Base-by-base conservation (phyloP, 1,284 basidiomycete species). In the Cutaneotrichosporon mucoides region DNA sequence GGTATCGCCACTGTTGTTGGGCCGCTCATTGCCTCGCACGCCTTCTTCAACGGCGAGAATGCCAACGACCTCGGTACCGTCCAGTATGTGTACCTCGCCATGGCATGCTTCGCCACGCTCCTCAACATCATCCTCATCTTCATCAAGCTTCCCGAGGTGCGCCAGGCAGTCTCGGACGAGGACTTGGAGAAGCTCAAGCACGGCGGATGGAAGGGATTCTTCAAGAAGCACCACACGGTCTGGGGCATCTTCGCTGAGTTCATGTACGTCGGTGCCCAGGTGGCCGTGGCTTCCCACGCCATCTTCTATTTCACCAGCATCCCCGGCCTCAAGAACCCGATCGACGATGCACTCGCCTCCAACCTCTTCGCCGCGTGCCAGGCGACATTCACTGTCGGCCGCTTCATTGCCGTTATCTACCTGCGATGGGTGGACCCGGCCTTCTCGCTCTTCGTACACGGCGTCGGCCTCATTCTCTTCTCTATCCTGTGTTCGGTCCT, bases 81-180 rank as follows among this genome's bases (percentile, higher is more conserved):
- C 5, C 70, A 72, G 64, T 72, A 72, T 53, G 71, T 73, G n/a
- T 73, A 73, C 59, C 65, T 72, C 8, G 68, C 72, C 3, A 58
- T 73, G 46, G 43, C 63, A 1, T 34, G 53, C 38, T 65, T 73
- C 37, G 71, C 66, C 3, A 38, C 67, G 6, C 40, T 69, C 16
- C 45, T 71, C 54, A 71, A 71, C 66, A 60, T 68, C 34, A 46
- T 46, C 12, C 53, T 69, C 50, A 56, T 54, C 35, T 73, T 71
- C 40, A 65, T 65, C 50, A 71, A 67, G 51, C 64, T 73, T 5
- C 72, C 70, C 3, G 72, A 73, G 60, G 65, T 71, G 5, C 43
- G 51, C 15, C 70, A 73, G 55, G 64, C 62, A 11, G 62, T 69
- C n/a, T 61, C 66, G 11, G 55, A 48, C 12, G 67, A 66, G 33